Evolutionary conservation across 2,329 filamentous ascomycete species (phyloP).

Genomic region (Pleomassaria siparia): DNA sequence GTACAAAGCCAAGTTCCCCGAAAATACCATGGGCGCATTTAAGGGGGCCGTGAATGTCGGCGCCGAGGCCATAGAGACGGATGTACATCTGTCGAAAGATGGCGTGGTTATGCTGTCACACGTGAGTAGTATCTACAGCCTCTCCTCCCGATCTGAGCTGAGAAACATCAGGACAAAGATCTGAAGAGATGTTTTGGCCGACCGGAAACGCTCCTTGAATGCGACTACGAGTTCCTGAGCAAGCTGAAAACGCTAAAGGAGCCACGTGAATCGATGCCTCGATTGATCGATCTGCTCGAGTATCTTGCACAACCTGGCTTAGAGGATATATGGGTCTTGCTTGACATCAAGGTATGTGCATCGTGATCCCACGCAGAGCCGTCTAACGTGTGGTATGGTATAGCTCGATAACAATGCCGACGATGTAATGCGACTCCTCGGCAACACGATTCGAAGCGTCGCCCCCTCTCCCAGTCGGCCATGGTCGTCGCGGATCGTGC

Average conservation of each 20-base stretch:
- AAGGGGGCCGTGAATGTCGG: slow-evolving; percentile 70
- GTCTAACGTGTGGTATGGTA: not conserved
- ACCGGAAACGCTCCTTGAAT: slow-evolving; percentile 71
- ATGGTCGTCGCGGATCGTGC: slow-evolving; percentile 73
- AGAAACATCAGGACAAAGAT: slow-evolving; percentile 62
- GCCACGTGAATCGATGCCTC: slow-evolving; percentile 72
- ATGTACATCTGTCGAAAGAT: slow-evolving; percentile 80
- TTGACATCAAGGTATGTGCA: slow-evolving; percentile 84
- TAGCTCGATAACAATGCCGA: slow-evolving; percentile 70
- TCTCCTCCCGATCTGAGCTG: slow-evolving; percentile 5
- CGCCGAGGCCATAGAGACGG: slow-evolving; percentile 82
- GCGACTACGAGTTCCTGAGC: slow-evolving; percentile 72
- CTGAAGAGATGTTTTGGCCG: slow-evolving; percentile 81
- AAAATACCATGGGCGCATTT: slow-evolving; percentile 85
- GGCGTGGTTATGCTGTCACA: slow-evolving; percentile 84
- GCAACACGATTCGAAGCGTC: slow-evolving; percentile 61
- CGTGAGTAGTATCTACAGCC: slow-evolving; percentile 49
- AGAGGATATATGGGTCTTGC: slow-evolving; percentile 74
- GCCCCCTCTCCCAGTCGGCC: slow-evolving; percentile 47
- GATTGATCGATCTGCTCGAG: slow-evolving; percentile 71
- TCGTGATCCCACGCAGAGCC: not conserved
- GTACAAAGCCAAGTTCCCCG: slow-evolving; percentile 75
- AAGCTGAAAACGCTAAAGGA: slow-evolving; percentile 66
- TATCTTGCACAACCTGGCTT: slow-evolving; percentile 67
- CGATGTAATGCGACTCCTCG: slow-evolving; percentile 70